These are phyloP conservation scores for Ormosia emarginata DNA, from an alignment of 306 rosid genomes.

Conservation along the genomic window DNA sequence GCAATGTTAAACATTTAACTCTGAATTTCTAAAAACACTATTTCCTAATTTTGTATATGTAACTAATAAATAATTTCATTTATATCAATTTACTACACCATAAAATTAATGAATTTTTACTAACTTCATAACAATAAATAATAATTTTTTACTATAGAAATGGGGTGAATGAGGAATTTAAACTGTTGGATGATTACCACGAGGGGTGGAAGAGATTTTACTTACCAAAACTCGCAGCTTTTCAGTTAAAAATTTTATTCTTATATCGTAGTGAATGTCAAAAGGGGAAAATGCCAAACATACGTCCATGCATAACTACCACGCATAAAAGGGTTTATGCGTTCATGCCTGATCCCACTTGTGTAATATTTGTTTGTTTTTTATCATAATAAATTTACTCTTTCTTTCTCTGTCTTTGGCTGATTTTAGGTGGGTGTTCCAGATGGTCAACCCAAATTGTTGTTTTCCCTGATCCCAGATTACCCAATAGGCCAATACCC, in stretches of 20 bases:
- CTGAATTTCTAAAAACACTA: neutral
- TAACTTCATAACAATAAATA: neutral
- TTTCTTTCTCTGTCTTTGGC: neutral
- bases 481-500: slow-evolving; percentile 67
- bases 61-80: neutral
- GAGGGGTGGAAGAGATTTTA: neutral
- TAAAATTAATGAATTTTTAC: neutral
- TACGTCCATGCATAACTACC: no score
- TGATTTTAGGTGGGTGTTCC: slow-evolving; percentile 73
- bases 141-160: neutral
- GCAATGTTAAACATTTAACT: neutral
- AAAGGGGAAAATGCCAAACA: no score
- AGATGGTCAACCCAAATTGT: slow-evolving; percentile 87
- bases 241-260: neutral
- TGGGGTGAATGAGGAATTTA: slow-evolving; percentile 2
- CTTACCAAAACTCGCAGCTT: neutral
- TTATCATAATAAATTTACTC: slow-evolving; percentile 3
- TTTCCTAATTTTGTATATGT: neutral
- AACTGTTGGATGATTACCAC: slow-evolving; percentile 7
- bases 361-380: neutral
- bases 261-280: neutral
- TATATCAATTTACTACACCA: neutral
- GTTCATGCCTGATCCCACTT: neutral
- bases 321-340: no score
- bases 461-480: slow-evolving; percentile 77